Evolutionary conservation across 768 basidiomycete genomes (phyloP).

Genomic region (Asterophora parasitica): DNA sequence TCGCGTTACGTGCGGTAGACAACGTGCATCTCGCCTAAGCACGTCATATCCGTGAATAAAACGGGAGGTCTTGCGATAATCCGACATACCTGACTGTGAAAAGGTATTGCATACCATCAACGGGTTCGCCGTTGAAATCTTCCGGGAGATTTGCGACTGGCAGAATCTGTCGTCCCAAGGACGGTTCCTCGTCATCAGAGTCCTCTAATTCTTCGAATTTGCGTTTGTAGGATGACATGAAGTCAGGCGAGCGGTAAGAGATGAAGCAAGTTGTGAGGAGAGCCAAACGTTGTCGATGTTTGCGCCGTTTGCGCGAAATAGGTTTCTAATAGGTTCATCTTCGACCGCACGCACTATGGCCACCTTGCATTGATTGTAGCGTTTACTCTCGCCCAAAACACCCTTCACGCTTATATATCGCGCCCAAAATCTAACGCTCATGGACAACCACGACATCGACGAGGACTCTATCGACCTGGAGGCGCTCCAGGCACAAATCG

Average conservation of each 20-base stretch:
- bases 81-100: slow-evolving; percentile 68
- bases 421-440: slow-evolving; percentile 4
- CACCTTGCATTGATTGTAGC: neutral
- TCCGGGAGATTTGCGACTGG: slow-evolving; percentile 79
- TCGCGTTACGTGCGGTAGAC: slow-evolving; percentile 59
- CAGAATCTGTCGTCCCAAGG: slow-evolving; percentile 65
- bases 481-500: slow-evolving; percentile 75
- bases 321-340: neutral
- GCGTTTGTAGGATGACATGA: slow-evolving; percentile 42
- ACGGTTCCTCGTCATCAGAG: slow-evolving; percentile 56
- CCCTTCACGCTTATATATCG: slow-evolving; percentile 1
- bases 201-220: slow-evolving; percentile 47
- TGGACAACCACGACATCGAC: slow-evolving; percentile 26
- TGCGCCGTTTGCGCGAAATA: neutral
- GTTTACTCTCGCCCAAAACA: neutral
- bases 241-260: neutral
- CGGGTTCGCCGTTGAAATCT: slow-evolving; percentile 59
- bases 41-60: neutral
- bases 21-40: slow-evolving; percentile 64
- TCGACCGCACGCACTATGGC: neutral
- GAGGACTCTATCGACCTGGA: slow-evolving; percentile 63
- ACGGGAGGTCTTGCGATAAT: neutral
- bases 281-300: neutral
- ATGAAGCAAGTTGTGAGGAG: too few relatives aligned
- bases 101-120: slow-evolving; percentile 75